Evolutionary conservation across 2,329 filamentous ascomycete genomes (phyloP), one percentile per base, ranked within the genome.

Genomic region (Cladophialophora carrionii): DNA sequence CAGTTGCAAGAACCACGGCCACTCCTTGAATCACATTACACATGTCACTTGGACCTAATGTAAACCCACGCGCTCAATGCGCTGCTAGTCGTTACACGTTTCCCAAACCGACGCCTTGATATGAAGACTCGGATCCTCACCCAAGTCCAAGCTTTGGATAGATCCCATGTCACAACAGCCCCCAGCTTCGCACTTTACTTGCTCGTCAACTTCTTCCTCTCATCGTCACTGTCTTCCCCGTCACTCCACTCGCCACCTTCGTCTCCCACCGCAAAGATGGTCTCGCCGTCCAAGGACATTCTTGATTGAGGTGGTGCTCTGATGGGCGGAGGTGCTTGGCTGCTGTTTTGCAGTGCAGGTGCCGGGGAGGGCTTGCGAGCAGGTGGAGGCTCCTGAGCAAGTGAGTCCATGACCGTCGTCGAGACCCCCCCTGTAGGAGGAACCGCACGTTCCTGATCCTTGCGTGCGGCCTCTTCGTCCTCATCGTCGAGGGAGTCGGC

Each of bases 221-320:
- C 79, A 69, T 78, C 80, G 64, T 89, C 87, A 67, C 89, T 87
- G 67, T 84, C 82, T 62, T 91, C 89, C 2, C 68, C 71, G 63
- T 91, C 90, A 17, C 89, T 92, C 82, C 92, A 94, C 74, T 89
- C 91, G 74, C 95, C 92, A 62, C 90, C 89, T 72, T 96, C 93
- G 61, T 87, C 87, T 10, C 92, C 94, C 10, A 98, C 91, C 0
- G 94, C 94, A 73, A 98, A 98, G 68, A 98, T 96, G 0, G 93
- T 96, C 79, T 98, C 95, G 10, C 92, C 92, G 68, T 98, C 93
- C 37, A 90, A 79, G 57, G 86, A 88, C 66, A 88, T 81, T 72
- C 85, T 76, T 64, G 84, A 81, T 54, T 80, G 69, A 73, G 77
- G 63, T 74, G 83, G 58, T 29, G 55, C 56, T 61, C 55, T 63